These are phyloP conservation scores for Triticum dicoccoides DNA, from an alignment of 176 grass and related monocot genomes.

Conservation along the genomic window DNA sequence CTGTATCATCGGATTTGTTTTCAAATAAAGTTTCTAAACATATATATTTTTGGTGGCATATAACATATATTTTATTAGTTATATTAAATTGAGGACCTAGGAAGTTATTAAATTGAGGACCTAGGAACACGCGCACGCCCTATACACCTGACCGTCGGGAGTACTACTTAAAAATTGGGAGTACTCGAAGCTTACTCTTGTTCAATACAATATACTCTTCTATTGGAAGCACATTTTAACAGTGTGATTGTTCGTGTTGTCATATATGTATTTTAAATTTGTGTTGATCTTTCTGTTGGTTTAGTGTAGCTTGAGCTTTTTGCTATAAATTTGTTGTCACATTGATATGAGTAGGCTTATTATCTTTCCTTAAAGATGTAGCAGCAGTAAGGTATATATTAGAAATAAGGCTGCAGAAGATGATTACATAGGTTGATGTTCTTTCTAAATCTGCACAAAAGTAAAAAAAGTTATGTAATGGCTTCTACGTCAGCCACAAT, in stretches of 20 bases:
- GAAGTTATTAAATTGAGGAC: neutral
- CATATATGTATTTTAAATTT: neutral
- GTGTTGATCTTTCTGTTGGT: neutral
- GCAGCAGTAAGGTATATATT: neutral
- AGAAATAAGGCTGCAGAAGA: neutral
- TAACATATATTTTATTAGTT: neutral
- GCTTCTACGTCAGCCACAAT: neutral
- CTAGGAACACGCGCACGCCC: neutral
- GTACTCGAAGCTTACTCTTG: neutral
- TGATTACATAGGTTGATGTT: neutral
- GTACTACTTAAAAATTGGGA: neutral
- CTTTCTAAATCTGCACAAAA: neutral
- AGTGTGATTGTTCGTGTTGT: neutral
- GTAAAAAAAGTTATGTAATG: slow-evolving; percentile 1
- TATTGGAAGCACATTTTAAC: neutral
- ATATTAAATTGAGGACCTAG: too few species aligned
- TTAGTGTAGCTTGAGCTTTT: neutral
- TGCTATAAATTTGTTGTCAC: neutral
- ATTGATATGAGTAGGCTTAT: neutral
- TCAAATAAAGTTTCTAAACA: neutral
- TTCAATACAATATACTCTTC: neutral
- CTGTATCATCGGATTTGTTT: neutral
- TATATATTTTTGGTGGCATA: neutral
- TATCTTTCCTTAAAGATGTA: neutral
- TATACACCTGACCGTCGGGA: neutral